phyloP scores from a whole-genome alignment of 305 asterid species.

The Plantago lanceolata region DNA sequence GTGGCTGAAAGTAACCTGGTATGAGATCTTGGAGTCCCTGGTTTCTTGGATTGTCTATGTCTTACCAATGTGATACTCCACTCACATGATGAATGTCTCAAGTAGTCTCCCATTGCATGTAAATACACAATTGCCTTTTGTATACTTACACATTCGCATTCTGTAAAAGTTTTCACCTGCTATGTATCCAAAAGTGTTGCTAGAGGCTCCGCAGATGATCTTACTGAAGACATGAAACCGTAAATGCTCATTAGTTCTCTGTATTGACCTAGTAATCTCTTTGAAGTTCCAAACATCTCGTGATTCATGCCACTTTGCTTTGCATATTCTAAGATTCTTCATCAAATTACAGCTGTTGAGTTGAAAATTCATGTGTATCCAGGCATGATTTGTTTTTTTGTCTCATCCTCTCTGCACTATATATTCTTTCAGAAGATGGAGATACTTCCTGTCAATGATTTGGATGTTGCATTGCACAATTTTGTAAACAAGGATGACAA shows the following conservation, averaged over 20 bases:
- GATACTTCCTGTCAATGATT: constrained; percentile 90
- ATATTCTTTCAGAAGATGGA: constrained; percentile 75
- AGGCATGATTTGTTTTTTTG: too few species aligned
- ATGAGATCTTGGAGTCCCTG: constrained; percentile 22
- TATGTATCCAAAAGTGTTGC: neutral
- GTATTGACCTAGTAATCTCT: constrained; percentile 17
- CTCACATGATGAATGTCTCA: constrained; percentile 12
- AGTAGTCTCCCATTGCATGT: constrained; percentile 17
- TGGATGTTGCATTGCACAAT: constrained; percentile 89
- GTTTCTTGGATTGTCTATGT: constrained; percentile 21
- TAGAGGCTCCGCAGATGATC: constrained; percentile 15
- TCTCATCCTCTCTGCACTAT: constrained; percentile 18
- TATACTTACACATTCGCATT: neutral
- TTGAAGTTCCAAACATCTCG: constrained; percentile 12
- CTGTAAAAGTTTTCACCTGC: constrained; percentile 7
- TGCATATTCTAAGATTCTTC: constrained; percentile 9
- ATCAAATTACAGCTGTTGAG: neutral
- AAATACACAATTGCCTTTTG: constrained; percentile 12
- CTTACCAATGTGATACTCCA: constrained; percentile 18
- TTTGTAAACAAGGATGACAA: constrained; percentile 95
- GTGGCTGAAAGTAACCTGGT: constrained; percentile 99
- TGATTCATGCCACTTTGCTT: neutral
- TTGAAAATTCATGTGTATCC: too few species aligned
- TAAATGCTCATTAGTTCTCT: constrained; percentile 8
- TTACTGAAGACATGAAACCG: constrained; percentile 1